Percentiles rank a stretch among this genome's conserved stretches.
Evolutionary conservation across 2,329 filamentous ascomycete species (phyloP).

Genomic region (Xylariaceae sp.): DNA sequence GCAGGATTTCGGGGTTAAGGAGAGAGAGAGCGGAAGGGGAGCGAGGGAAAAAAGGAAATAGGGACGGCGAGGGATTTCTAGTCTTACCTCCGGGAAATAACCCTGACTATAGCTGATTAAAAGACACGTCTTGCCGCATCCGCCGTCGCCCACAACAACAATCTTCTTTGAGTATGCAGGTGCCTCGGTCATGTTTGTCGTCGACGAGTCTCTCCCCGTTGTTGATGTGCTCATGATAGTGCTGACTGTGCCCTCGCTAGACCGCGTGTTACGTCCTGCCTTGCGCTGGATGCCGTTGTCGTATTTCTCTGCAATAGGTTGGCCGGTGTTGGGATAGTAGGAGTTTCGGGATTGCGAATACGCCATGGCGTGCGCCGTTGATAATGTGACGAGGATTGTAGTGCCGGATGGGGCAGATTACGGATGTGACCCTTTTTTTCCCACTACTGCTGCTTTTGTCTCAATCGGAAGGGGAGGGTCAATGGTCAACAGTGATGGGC

Average conservation of each 20-base stretch:
- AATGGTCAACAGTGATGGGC: constrained; percentile 10
- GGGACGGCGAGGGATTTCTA: constrained; percentile 1
- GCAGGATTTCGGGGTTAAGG: not conserved
- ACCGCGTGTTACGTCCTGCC: constrained; percentile 52
- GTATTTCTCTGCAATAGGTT: constrained; percentile 35
- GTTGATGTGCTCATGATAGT: constrained; percentile 73
- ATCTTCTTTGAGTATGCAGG: constrained; percentile 98
- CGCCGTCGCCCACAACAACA: constrained; percentile 95
- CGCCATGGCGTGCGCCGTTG: constrained; percentile 40
- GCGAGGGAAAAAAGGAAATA: not conserved
- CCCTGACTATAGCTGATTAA: constrained; percentile 98
- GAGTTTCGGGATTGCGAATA: constrained; percentile 50
- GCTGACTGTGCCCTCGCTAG: constrained; percentile 86
- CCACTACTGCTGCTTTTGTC: not conserved
- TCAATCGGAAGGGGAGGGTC: constrained; percentile 11
- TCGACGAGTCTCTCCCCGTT: constrained; percentile 69
- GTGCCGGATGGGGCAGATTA: constrained; percentile 2
- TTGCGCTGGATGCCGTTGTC: constrained; percentile 37
- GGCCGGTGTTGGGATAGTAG: constrained; percentile 39
- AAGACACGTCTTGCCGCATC: constrained; percentile 97
- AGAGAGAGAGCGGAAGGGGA: constrained; percentile 1
- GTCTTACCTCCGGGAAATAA: constrained; percentile 90
- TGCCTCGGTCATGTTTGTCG: constrained; percentile 81
- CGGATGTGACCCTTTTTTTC: constrained; percentile 5
- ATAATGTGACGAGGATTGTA: constrained; percentile 9